A percentile compares a stretch with the other conserved stretches of the same genome.
Conservation (phyloP, 2,329 filamentous ascomycete genomes). For the Emericellopsis atlantica region DNA sequence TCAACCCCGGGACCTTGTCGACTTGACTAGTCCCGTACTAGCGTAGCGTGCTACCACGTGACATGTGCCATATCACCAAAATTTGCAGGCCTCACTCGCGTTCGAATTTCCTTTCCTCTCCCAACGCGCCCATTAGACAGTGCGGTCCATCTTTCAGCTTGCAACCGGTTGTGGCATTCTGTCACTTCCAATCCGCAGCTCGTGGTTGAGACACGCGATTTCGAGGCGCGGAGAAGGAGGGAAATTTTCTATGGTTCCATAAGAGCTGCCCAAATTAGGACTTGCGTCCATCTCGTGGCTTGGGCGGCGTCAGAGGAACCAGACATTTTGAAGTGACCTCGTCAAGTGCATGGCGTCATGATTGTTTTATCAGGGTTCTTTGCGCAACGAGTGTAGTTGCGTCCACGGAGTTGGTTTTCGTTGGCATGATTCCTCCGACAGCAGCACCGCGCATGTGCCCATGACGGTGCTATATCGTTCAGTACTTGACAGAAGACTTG, state of each 20-base stretch:
- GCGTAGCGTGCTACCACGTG: no score
- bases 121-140: slow-evolving; percentile 76
- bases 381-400: no score
- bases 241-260: slow-evolving; percentile 30
- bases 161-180: slow-evolving; percentile 54
- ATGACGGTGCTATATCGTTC: no score
- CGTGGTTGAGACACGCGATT: slow-evolving; percentile 53
- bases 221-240: slow-evolving; percentile 41
- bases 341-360: no score
- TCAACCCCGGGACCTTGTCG: no score
- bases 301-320: slow-evolving; percentile 29
- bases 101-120: slow-evolving; percentile 28
- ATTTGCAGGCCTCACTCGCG: neutral
- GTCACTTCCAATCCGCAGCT: slow-evolving; percentile 39
- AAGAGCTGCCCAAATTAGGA: slow-evolving; percentile 39
- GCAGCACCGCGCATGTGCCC: no score
- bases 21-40: no score
- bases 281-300: slow-evolving; percentile 11
- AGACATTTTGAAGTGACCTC: slow-evolving; percentile 12
- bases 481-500: no score
- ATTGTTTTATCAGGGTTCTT: no score
- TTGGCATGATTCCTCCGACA: no score
- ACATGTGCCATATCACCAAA: no score
- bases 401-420: no score
- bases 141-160: slow-evolving; percentile 59